A percentile compares a stretch with the other conserved stretches of the same genome.
Conservation (phyloP, 2,329 filamentous ascomycete genomes). For the Verticillium dahliae region DNA sequence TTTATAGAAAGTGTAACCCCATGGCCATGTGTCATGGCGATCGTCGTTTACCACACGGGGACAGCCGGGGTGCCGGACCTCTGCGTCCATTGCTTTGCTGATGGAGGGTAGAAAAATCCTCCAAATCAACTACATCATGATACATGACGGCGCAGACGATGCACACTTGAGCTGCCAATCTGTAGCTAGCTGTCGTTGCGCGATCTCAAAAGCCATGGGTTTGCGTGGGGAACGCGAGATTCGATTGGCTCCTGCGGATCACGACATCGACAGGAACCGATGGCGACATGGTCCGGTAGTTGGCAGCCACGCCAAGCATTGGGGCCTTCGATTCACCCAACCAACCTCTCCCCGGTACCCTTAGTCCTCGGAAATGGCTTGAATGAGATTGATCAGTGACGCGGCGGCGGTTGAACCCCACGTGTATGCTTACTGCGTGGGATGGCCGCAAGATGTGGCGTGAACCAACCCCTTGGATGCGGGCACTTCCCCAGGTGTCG, state of each 20-base stretch:
- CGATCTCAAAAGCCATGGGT: background rate
- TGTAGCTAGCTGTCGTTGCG: conserved; percentile 1
- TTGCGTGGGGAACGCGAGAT: background rate
- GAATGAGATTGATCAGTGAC: background rate
- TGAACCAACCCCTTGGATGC: background rate
- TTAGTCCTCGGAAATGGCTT: background rate
- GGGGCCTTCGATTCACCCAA: background rate
- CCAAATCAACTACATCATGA: background rate
- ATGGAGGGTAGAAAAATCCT: background rate
- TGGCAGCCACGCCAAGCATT: background rate
- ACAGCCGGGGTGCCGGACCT: background rate
- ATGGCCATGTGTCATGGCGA: background rate
- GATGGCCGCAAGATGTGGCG: background rate
- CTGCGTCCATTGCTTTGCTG: background rate
- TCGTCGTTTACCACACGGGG: background rate
- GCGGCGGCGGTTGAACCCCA: background rate
- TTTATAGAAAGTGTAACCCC: background rate
- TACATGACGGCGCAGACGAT: background rate
- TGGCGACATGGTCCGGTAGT: conserved; percentile 1
- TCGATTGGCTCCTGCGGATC: conserved; percentile 1
- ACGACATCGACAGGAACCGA: conserved; percentile 1
- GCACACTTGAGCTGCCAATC: background rate
- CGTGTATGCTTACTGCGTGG: background rate
- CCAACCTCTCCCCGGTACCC: background rate
- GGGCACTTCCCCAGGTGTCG: background rate